Conservation (phyloP, 805 yeast species). For the Middelhovenomyces tepae region DNA sequence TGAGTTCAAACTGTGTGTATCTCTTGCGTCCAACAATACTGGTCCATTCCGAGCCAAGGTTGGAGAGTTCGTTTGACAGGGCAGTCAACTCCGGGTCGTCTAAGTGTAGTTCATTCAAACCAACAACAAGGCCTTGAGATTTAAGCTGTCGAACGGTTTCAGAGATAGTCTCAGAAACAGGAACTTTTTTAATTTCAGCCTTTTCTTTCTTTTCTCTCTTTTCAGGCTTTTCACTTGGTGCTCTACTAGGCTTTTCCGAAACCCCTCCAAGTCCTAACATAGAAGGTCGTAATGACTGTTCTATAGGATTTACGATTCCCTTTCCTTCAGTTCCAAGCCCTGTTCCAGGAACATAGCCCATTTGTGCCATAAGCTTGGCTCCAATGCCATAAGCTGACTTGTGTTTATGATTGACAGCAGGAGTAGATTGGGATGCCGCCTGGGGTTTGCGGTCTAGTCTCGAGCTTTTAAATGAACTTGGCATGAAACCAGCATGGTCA, state of each 20-base stretch:
- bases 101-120: no score
- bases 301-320: slow-evolving; percentile 78
- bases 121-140: no score
- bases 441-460: no score
- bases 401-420: no score
- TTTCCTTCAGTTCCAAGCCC: slow-evolving; percentile 70
- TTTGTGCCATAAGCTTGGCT: slow-evolving; percentile 60
- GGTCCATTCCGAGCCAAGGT: slow-evolving; percentile 20
- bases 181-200: slow-evolving; percentile 1
- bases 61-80: no score
- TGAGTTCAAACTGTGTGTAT: slow-evolving; percentile 16
- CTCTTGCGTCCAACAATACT: slow-evolving; percentile 17
- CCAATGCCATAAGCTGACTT: slow-evolving; percentile 70
- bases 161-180: background rate
- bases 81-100: no score
- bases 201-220: background rate
- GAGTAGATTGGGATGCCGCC: no score
- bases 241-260: slow-evolving; percentile 28
- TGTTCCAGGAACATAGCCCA: slow-evolving; percentile 82
- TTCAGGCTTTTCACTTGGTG: slow-evolving; percentile 10
- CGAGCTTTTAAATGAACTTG: no score
- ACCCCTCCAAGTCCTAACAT: slow-evolving; percentile 71
- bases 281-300: slow-evolving; percentile 54
- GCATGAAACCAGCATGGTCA: no score
- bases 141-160: slow-evolving; percentile 11